Conservation (phyloP, 345 rosid species). For the Balakata baccata region DNA sequence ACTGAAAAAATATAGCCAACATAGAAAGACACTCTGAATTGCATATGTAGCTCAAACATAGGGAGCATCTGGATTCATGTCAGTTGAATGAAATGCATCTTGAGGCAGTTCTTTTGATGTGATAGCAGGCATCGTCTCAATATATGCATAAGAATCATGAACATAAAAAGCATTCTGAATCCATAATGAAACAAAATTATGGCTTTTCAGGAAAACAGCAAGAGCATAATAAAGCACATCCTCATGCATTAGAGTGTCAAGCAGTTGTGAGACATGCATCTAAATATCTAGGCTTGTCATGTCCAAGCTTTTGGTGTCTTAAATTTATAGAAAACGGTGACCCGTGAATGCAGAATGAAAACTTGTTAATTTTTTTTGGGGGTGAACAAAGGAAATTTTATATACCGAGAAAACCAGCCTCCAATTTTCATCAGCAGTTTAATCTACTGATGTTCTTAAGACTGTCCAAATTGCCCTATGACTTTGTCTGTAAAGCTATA, state of each 20-base stretch:
- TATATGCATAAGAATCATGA: not conserved
- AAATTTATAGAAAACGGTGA: not conserved
- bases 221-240: not conserved
- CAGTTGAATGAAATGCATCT: not conserved
- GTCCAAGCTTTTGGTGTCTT: not conserved
- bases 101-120: not conserved
- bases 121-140: not conserved
- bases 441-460: not conserved
- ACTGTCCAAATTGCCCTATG: not conserved
- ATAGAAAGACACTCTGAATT: not conserved
- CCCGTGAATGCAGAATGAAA: not conserved
- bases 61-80: not conserved
- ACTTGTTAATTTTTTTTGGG: not conserved
- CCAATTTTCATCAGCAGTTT: constrained; percentile 1
- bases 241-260: not conserved
- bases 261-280: not conserved
- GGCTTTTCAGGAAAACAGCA: not conserved
- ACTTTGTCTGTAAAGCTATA: not conserved
- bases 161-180: not conserved
- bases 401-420: not conserved
- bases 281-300: not conserved
- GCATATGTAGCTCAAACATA: not conserved
- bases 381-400: not conserved
- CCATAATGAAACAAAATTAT: not conserved
- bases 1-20: not conserved